Conservation (phyloP, 169 alveolate genomes). For the Theileria annulata region DNA sequence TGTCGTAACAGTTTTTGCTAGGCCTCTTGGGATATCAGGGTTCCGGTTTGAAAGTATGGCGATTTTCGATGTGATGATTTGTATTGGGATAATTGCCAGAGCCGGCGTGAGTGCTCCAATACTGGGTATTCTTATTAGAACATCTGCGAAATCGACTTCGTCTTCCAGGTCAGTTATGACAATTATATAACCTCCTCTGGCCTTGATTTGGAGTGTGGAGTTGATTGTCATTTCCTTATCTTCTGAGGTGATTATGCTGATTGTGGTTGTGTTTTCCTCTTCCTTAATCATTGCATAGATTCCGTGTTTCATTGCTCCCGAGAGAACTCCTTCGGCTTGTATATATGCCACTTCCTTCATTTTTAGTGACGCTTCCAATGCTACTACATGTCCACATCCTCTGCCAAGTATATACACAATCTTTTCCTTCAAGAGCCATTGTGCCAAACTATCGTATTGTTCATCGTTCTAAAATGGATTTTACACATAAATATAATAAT, state of each 20-base stretch:
- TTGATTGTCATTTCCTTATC: constrained; percentile 83
- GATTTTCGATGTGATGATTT: constrained; percentile 81
- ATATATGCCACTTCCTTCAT: constrained; percentile 93
- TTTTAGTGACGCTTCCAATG: constrained; percentile 96
- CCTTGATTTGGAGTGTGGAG: constrained; percentile 90
- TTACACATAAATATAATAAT: constrained; percentile 12
- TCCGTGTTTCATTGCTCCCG: constrained; percentile 96
- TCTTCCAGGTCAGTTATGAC: constrained; percentile 86
- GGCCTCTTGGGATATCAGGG: constrained; percentile 88
- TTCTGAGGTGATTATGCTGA: constrained; percentile 88
- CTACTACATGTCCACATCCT: constrained; percentile 92
- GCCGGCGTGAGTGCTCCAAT: constrained; percentile 83
- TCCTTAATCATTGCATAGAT: constrained; percentile 92
- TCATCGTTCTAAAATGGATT: constrained; percentile 10
- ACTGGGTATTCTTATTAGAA: constrained; percentile 74
- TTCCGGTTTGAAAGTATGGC: constrained; percentile 73
- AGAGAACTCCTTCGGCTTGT: constrained; percentile 94
- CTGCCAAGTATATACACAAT: constrained; percentile 79
- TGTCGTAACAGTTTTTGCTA: constrained; percentile 83
- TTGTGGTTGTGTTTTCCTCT: constrained; percentile 80
- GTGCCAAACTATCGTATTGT: constrained; percentile 28
- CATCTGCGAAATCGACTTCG: constrained; percentile 80
- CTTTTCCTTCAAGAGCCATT: constrained; percentile 11
- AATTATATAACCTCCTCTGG: constrained; percentile 91
- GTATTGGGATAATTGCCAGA: constrained; percentile 83